These are phyloP conservation scores for Chaetoscypha palmicola DNA, from an alignment of 2,329 filamentous ascomycete species.

Conservation along the genomic window DNA sequence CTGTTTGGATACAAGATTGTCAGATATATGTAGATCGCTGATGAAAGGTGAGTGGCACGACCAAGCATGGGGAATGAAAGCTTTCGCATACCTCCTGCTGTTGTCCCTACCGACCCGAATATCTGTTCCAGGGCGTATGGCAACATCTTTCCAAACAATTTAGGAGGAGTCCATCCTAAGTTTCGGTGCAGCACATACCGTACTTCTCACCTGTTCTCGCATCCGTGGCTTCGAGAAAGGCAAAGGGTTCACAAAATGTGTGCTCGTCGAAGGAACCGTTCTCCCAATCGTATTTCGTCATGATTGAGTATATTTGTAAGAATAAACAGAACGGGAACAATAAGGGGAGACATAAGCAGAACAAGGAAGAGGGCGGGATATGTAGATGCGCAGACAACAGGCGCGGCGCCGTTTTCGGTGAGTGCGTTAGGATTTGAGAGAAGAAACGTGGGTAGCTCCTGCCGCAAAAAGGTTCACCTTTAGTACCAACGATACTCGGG, in stretches of 20 bases:
- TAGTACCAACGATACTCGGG: too few relatives aligned
- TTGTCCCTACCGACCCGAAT: constrained; percentile 28
- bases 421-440: too few relatives aligned
- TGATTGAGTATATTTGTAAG: too few relatives aligned
- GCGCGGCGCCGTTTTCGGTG: too few relatives aligned
- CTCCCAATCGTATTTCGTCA: neutral
- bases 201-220: neutral
- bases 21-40: constrained; percentile 37
- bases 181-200: neutral
- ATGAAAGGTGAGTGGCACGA: neutral
- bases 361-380: too few relatives aligned
- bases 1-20: constrained; percentile 40
- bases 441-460: too few relatives aligned
- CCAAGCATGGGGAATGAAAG: too few relatives aligned
- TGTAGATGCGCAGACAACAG: too few relatives aligned
- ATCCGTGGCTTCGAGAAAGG: neutral
- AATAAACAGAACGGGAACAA: too few relatives aligned
- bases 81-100: constrained; percentile 28
- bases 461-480: too few relatives aligned
- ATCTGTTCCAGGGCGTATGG: constrained; percentile 14
- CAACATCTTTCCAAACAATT: constrained; percentile 10
- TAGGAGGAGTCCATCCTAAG: too few relatives aligned
- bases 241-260: neutral
- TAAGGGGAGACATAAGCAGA: too few relatives aligned
- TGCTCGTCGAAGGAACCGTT: neutral